phyloP scores from a whole-genome alignment of 116 monocot species.

The Iris pallida region DNA sequence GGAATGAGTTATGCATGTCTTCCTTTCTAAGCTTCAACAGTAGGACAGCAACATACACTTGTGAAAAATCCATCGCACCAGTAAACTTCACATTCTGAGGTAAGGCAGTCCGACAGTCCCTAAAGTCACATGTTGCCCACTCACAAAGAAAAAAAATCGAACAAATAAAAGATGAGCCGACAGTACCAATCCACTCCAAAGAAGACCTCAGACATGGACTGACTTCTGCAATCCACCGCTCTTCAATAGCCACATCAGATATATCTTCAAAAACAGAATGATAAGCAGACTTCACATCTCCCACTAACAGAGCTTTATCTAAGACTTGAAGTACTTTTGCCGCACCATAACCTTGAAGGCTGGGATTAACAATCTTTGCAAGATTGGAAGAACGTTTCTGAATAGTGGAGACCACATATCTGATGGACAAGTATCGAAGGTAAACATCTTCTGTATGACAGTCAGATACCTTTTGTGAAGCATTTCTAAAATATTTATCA shows the following conservation, averaged over 20 bases:
- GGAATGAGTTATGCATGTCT: conserved; percentile 27
- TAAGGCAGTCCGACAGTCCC: conserved; percentile 51
- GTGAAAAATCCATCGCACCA: conserved; percentile 78
- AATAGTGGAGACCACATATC: conserved; percentile 60
- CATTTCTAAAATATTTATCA: conserved; percentile 29
- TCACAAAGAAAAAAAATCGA: conserved; percentile 88
- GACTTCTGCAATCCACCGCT: conserved; percentile 84
- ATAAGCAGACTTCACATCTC: conserved; percentile 70
- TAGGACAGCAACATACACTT: conserved; percentile 68
- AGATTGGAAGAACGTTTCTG: conserved; percentile 65
- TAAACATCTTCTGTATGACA: conserved; percentile 41
- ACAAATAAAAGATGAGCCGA: conserved; percentile 56
- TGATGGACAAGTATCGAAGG: conserved; percentile 58
- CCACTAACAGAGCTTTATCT: conserved; percentile 68
- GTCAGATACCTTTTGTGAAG: conserved; percentile 24
- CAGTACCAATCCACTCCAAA: conserved; percentile 79
- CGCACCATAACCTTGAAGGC: conserved; percentile 62
- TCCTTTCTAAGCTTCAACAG: conserved; percentile 78
- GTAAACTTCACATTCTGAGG: conserved; percentile 52
- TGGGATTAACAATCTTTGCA: conserved; percentile 67
- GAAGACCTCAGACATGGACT: conserved; percentile 80
- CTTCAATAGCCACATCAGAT: conserved; percentile 64
- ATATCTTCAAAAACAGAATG: conserved; percentile 74
- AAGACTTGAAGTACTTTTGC: conserved; percentile 77
- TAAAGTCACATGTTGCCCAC: conserved; percentile 98